phyloP scores from a whole-genome alignment of 495 filamentous ascomycete species.

The Delitschia confertaspora region DNA sequence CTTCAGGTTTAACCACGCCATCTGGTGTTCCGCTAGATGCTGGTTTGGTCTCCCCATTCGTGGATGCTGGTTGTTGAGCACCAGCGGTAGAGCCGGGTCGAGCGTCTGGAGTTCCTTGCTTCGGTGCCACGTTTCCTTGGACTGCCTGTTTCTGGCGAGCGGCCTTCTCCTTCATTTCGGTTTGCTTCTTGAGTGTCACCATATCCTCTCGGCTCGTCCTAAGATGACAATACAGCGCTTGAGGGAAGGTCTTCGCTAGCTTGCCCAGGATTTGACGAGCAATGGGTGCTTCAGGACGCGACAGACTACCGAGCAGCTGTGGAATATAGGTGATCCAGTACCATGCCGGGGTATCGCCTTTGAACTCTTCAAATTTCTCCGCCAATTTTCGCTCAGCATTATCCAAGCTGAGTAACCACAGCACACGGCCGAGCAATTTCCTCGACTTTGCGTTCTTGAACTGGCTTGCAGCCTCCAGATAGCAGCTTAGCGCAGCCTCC shows the following conservation, averaged over 20 bases:
- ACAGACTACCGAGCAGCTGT: conserved; percentile 81
- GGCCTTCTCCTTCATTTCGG: conserved; percentile 59
- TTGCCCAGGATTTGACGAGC: conserved; percentile 75
- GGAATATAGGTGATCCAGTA: conserved; percentile 99
- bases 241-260: conserved; percentile 90
- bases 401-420: conserved; percentile 94
- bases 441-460: conserved; percentile 96
- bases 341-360: conserved; percentile 93
- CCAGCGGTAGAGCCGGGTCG: conserved; percentile 35
- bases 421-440: conserved; percentile 85
- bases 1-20: conserved; percentile 21
- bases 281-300: conserved; percentile 80
- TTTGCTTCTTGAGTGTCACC: conserved; percentile 77
- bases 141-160: conserved; percentile 41
- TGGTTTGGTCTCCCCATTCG: conserved; percentile 41
- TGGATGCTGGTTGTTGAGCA: conserved; percentile 39
- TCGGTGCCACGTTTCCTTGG: conserved; percentile 42
- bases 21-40: conserved; percentile 32
- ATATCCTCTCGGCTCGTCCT: conserved; percentile 93
- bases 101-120: conserved; percentile 36
- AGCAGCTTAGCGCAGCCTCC: conserved; percentile 87
- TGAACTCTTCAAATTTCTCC: conserved; percentile 80
- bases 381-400: conserved; percentile 73
- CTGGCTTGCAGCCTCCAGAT: conserved; percentile 87
- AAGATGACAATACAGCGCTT: conserved; percentile 87